These are phyloP conservation scores for Exidia glandulosa DNA, from an alignment of 768 basidiomycete genomes.

Conservation along the genomic window DNA sequence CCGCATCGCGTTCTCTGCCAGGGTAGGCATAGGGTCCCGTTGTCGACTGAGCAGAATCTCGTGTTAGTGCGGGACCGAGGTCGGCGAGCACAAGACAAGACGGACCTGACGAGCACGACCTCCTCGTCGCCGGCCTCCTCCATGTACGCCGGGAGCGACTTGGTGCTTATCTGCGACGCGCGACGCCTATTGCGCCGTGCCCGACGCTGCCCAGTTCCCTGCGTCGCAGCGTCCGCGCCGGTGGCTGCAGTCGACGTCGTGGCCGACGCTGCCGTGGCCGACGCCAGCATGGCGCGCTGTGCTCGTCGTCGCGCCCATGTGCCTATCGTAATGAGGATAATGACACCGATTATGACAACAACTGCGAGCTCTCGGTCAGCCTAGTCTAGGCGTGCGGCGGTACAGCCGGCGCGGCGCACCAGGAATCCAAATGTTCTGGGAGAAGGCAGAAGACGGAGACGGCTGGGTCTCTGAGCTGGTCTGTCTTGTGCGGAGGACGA, in stretches of 20 bases:
- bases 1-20: neutral
- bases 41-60: neutral
- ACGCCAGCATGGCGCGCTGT: conserved; percentile 22
- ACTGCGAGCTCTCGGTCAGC: neutral
- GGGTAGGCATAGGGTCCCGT: conserved; percentile 1
- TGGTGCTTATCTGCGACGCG: conserved; percentile 72
- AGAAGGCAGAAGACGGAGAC: neutral
- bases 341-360: neutral
- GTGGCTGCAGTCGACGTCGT: conserved; percentile 19
- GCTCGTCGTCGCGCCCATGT: neutral
- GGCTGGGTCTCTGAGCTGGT: neutral
- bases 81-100: neutral
- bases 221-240: too few species aligned
- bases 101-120: conserved; percentile 52
- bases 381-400: neutral
- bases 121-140: conserved; percentile 80
- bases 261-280: conserved; percentile 11
- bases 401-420: neutral
- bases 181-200: conserved; percentile 43
- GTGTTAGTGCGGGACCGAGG: neutral
- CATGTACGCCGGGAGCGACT: conserved; percentile 66
- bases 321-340: neutral
- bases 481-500: neutral
- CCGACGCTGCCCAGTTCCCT: conserved; percentile 24
- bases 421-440: neutral